phyloP scores from a whole-genome alignment of 495 filamentous ascomycete genomes.

The Aspergillus sparsus region DNA sequence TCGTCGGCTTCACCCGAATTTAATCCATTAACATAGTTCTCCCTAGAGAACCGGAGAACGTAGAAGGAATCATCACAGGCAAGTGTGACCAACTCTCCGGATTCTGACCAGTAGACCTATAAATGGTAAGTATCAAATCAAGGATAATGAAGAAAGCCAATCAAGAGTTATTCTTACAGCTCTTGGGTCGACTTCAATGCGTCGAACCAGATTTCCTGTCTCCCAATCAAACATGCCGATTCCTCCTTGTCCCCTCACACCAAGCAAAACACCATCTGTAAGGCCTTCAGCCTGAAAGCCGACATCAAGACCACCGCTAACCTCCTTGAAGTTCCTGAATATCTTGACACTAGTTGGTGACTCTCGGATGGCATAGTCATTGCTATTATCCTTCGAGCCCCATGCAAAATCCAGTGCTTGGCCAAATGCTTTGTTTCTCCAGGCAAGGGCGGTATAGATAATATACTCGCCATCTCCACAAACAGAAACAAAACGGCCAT shows the following conservation, averaged over 20 bases:
- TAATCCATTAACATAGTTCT: slow-evolving; percentile 79
- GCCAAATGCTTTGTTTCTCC: slow-evolving; percentile 97
- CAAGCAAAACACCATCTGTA: slow-evolving; percentile 85
- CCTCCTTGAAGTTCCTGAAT: slow-evolving; percentile 97
- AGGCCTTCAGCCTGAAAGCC: slow-evolving; percentile 95
- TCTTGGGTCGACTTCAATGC: slow-evolving; percentile 94
- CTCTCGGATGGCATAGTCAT: slow-evolving; percentile 96
- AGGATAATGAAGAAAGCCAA: neutral
- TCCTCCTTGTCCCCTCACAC: slow-evolving; percentile 90
- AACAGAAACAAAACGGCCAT: slow-evolving; percentile 94
- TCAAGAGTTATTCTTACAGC: slow-evolving; percentile 47
- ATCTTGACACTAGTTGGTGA: slow-evolving; percentile 91
- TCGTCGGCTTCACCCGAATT: slow-evolving; percentile 84
- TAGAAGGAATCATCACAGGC: slow-evolving; percentile 97
- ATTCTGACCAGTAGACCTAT: slow-evolving; percentile 96
- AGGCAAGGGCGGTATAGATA: slow-evolving; percentile 95
- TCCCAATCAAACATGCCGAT: slow-evolving; percentile 98
- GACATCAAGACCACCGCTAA: slow-evolving; percentile 83
- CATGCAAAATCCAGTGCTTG: slow-evolving; percentile 94
- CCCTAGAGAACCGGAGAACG: slow-evolving; percentile 84
- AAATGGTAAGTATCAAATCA: slow-evolving; percentile 14
- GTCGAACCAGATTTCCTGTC: slow-evolving; percentile 80
- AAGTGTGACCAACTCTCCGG: slow-evolving; percentile 86
- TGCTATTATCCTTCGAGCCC: slow-evolving; percentile 97
- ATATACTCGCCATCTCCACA: slow-evolving; percentile 99